A percentile compares a stretch with the other conserved stretches of the same genome.
These are phyloP conservation scores for Sungouiella blattae DNA, from an alignment of 805 yeast species.

Conservation along the genomic window DNA sequence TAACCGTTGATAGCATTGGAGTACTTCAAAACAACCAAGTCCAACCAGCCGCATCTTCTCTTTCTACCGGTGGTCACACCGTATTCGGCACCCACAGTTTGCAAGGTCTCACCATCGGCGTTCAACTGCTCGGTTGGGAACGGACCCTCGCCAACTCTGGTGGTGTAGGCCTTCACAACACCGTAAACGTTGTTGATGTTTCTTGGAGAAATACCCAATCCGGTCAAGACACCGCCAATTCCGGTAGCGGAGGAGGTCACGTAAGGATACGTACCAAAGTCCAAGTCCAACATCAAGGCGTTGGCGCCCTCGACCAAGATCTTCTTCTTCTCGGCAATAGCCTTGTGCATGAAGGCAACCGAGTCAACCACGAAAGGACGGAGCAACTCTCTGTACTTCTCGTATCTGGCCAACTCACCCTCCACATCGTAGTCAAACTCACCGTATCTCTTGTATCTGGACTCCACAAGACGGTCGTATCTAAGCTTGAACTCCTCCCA, in stretches of 20 bases:
- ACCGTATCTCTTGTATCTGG: constrained; percentile 89
- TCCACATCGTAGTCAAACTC: constrained; percentile 84
- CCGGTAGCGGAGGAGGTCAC: constrained; percentile 96
- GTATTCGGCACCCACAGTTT: constrained; percentile 87
- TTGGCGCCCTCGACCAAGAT: constrained; percentile 97
- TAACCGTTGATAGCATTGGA: constrained; percentile 91
- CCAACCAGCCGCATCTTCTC: constrained; percentile 99
- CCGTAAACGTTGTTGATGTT: constrained; percentile 80
- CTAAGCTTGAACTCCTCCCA: constrained; percentile 87
- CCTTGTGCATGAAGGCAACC: constrained; percentile 76
- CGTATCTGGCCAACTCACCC: constrained; percentile 74
- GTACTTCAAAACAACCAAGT: constrained; percentile 89
- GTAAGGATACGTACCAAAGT: constrained; percentile 96
- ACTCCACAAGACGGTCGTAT: constrained; percentile 70
- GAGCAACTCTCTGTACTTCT: constrained; percentile 65
- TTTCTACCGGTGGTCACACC: constrained; percentile 99
- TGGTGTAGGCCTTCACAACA: constrained; percentile 97
- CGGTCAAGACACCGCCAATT: constrained; percentile 97
- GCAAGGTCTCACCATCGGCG: constrained; percentile 80
- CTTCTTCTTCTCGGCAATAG: constrained; percentile 73
- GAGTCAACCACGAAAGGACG: constrained; percentile 94
- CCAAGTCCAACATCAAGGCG: constrained; percentile 95
- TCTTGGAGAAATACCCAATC: constrained; percentile 93
- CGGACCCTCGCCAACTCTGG: constrained; percentile 99
- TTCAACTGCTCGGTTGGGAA: constrained; percentile 97